Evolutionary conservation across 2,329 filamentous ascomycete genomes (phyloP), one percentile per base, ranked within the genome.

Genomic region (Penicillium sclerotigenum): DNA sequence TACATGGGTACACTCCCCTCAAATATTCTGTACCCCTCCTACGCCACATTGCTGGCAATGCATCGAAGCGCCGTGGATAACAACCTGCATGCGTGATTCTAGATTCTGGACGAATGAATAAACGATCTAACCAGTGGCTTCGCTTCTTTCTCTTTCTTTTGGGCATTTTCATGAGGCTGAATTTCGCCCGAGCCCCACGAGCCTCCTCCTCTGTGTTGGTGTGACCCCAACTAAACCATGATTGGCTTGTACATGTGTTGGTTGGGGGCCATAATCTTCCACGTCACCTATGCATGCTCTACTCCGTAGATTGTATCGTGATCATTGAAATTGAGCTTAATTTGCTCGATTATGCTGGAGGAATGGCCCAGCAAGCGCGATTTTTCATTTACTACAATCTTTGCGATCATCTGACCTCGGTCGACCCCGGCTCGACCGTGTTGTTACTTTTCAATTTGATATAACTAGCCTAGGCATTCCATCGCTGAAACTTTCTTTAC

Each of bases 301-400:
- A n/a, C n/a, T n/a, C n/a, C n/a, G n/a, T n/a, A 13, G 9, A 18
- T 40, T 20, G 18, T 9, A 13, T 38, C 8, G n/a, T 6, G 6
- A n/a, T 26, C 20, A 24, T 20, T 5, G 29, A 22, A 52, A 56
- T 46, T 41, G 40, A 45, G 47, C 34, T 52, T 52, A 40, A 56
- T 56, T 56, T 52, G 18, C 47, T 46, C 4, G 3, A 40, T n/a
- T 40, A 20, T 28, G 3, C 4, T 2, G 0, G 9, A 16, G 22
- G 5, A 10, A 16, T 13, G 0, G 0, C 8, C 13, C 2, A 33
- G n/a, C 37, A 54, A 54, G 45, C 45, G 45, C 28, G 9, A 54
- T 42, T 43, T 52, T 45, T 29, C 20, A 11, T 13, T 26, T 26
- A 24, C 5, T 16, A 14, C 5, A 33, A 31, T 49, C 18, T 18